Percentiles rank a stretch among this genome's conserved stretches.
Conservation (phyloP, 2,329 filamentous ascomycete species). For the Microdochium trichocladiopsis region DNA sequence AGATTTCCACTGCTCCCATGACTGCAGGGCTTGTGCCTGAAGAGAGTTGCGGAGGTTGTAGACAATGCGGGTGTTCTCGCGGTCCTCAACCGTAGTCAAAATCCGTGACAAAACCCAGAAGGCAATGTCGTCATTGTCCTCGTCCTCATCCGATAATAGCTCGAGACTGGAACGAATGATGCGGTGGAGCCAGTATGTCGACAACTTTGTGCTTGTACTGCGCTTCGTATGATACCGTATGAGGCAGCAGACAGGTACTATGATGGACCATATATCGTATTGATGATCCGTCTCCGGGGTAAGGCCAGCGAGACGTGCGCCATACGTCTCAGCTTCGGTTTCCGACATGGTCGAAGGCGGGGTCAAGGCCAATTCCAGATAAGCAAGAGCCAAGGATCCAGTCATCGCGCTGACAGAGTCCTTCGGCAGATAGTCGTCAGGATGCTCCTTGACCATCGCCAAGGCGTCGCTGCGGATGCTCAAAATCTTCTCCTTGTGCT, state of each 20-base stretch:
- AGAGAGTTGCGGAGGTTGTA: conserved; percentile 16
- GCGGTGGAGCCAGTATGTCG: conserved; percentile 9
- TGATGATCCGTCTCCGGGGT: conserved; percentile 13
- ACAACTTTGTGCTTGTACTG: conserved; percentile 7
- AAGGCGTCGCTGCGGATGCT: conserved; percentile 15
- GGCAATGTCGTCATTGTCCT: conserved; percentile 17
- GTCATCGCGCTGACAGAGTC: conserved; percentile 12
- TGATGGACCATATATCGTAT: conserved; percentile 10
- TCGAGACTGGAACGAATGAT: conserved; percentile 16
- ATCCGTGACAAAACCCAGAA: conserved; percentile 14
- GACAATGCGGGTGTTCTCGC: conserved; percentile 10
- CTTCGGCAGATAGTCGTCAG: conserved; percentile 12
- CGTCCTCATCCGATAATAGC: conserved; percentile 18
- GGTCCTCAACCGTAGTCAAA: conserved; percentile 13
- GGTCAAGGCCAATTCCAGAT: conserved; percentile 15
- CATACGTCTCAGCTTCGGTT: conserved; percentile 12
- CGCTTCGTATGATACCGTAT: conserved; percentile 18
- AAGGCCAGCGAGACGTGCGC: conserved; percentile 10
- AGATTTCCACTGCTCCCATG: conserved; percentile 13
- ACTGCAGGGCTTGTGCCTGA: conserved; percentile 9
- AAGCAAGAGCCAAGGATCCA: conserved; percentile 13
- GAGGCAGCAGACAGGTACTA: conserved; percentile 12
- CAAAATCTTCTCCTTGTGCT: conserved; percentile 12
- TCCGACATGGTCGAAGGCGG: conserved; percentile 5
- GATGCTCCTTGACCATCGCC: conserved; percentile 11